Evolutionary conservation across 2,329 filamentous ascomycete genomes (phyloP).

Genomic region (Fusarium palustre): DNA sequence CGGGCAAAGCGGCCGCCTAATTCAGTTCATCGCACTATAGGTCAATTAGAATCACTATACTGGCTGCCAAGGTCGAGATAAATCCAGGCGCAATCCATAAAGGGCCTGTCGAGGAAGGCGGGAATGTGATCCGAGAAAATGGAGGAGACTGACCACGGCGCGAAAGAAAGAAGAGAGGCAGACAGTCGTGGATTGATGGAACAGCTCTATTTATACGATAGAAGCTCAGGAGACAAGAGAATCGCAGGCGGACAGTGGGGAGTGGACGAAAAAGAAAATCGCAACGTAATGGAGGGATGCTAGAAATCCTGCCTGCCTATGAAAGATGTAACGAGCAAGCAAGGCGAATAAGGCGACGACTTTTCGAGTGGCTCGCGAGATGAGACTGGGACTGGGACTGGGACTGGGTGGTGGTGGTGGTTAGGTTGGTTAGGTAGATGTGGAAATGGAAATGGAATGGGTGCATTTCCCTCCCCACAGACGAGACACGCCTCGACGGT

Average conservation of each 20-base stretch:
- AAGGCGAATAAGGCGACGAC: conserved; percentile 44
- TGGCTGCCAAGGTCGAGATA: conserved; percentile 11
- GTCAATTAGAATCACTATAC: conserved; percentile 30
- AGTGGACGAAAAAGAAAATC: conserved; percentile 44
- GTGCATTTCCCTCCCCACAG: conserved; percentile 2
- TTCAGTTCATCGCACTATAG: conserved; percentile 53
- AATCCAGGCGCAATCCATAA: conserved; percentile 26
- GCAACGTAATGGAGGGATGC: conserved; percentile 30
- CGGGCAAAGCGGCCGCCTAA: conserved; percentile 48
- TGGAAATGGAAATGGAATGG: background rate
- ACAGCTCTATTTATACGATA: conserved; percentile 39
- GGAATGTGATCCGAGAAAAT: conserved; percentile 19
- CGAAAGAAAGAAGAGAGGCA: conserved; percentile 12
- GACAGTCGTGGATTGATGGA: conserved; percentile 4
- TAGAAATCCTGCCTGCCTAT: conserved; percentile 32
- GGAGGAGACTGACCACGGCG: conserved; percentile 41
- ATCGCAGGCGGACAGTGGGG: conserved; percentile 42
- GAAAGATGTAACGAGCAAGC: conserved; percentile 30
- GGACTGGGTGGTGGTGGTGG: conserved; percentile 4
- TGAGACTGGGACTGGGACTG: conserved; percentile 1
- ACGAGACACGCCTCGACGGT: conserved; percentile 35
- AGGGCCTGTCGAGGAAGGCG: conserved; percentile 12
- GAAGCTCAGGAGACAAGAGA: conserved; percentile 15
- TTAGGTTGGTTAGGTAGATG: background rate
- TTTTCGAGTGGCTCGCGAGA: conserved; percentile 33